Evolutionary conservation across 768 basidiomycete genomes (phyloP), one percentile per base, ranked within the genome.

Genomic region (Lactarius hengduanensis): DNA sequence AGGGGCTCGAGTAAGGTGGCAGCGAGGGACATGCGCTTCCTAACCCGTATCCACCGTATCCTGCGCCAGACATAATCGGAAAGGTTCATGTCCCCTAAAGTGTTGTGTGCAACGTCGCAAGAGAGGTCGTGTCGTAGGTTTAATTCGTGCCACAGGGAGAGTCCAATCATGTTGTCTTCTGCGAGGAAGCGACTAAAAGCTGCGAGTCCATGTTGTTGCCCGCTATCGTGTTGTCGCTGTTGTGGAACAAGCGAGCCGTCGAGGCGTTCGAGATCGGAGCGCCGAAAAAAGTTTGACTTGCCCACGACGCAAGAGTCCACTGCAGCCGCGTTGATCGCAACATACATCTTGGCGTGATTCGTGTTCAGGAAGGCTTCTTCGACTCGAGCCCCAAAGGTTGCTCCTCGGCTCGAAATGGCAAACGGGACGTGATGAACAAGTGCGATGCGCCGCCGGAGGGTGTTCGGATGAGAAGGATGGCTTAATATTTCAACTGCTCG

Each of bases 141-240:
- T 3, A 98, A 82, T 75, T 98, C 93, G 74, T 98, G 93, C 97
- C 95, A 98, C 15, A 99, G 79, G 1, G 92, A 86, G 56, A 86
- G 81, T 18, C 88, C 97, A 64, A 99, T 96, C 92, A 93, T 96
- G 78, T 98, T 98, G 78, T 99, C 97, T 77, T 99, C 97, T 0
- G 97, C 96, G 50, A 98, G 83, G 77, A 90, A 98, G 13, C 89
- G 86, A 0, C 89, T 90, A 69, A 98, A 98, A 0, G 86, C 89
- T 8, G 85, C 81, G 28, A 99, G 81, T 1, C 95, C 95, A 53
- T 70, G 67, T 58, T 70, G 76, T 74, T 73, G 73, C 78, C 73
- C 59, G 74, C 55, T 47, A 13, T 65, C 65, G 18, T 67, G 67
- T 15, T 71, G 70, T 26, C 1, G 47, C 22, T 9, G 32, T 6